Percentiles rank a stretch among this genome's conserved stretches.
Evolutionary conservation across 192 early-diverging fungal genomes (phyloP).

Genomic region (Coemansia sp.): DNA sequence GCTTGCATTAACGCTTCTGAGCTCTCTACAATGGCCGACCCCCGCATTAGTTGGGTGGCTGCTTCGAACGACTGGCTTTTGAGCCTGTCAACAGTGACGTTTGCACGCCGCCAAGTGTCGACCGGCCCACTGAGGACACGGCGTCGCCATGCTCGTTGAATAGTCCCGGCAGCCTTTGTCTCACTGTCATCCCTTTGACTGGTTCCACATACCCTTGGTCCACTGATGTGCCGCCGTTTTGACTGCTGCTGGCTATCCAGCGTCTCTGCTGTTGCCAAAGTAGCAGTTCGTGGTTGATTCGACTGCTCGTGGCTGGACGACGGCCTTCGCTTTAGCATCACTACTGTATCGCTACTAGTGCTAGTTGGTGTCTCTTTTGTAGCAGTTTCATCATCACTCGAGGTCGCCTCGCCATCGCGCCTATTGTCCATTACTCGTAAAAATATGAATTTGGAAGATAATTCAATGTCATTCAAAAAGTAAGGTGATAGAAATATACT

Average conservation of each 20-base stretch:
- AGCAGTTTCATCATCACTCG: neutral
- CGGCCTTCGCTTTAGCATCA: neutral
- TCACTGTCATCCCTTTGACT: neutral
- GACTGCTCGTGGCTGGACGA: neutral
- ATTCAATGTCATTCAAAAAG: neutral
- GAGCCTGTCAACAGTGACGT: conserved; percentile 24
- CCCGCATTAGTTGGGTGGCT: conserved; percentile 31
- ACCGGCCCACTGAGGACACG: conserved; percentile 2
- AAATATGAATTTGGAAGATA: neutral
- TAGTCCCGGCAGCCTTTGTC: conserved; percentile 7
- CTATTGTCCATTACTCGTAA: neutral
- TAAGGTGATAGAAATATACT: neutral
- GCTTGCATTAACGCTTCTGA: conserved; percentile 19
- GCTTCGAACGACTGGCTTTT: conserved; percentile 26
- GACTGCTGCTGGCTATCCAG: neutral
- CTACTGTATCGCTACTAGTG: neutral
- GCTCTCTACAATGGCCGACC: conserved; percentile 8
- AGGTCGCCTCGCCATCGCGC: neutral
- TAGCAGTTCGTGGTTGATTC: neutral
- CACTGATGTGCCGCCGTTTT: neutral
- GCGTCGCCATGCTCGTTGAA: conserved; percentile 38
- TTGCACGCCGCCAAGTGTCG: conserved; percentile 13
- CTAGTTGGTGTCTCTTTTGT: neutral
- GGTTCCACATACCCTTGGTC: neutral
- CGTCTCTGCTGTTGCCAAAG: neutral